phyloP scores from a whole-genome alignment of 2,329 filamentous ascomycete genomes.

The Exophiala xenobiotica region DNA sequence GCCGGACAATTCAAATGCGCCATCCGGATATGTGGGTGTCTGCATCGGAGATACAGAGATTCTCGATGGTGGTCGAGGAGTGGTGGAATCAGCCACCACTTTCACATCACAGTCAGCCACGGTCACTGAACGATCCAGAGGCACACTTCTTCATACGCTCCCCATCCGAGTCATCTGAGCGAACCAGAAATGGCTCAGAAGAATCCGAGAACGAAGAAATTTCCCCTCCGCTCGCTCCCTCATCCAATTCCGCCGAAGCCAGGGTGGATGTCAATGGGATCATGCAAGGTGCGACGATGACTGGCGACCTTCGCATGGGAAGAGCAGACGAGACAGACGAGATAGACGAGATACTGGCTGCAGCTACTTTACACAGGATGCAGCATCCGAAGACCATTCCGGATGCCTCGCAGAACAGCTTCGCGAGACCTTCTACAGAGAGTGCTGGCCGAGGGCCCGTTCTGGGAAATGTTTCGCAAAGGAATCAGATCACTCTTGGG shows the following conservation, averaged over 20 bases:
- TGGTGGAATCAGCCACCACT: too few species aligned
- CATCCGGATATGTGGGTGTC: not conserved
- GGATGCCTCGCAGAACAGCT: not conserved
- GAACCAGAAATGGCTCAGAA: not conserved
- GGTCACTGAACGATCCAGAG: not conserved
- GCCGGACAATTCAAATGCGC: not conserved
- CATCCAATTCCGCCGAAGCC: not conserved
- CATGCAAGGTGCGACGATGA: not conserved
- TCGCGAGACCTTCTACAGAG: not conserved
- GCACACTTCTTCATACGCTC: not conserved
- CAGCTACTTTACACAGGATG: not conserved
- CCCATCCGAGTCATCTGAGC: not conserved
- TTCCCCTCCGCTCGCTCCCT: not conserved
- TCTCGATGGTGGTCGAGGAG: not conserved
- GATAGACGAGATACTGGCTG: not conserved
- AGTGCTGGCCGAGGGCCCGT: not conserved
- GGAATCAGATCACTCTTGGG: not conserved
- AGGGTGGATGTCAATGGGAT: not conserved
- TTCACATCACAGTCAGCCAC: not conserved
- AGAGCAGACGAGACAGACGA: not conserved
- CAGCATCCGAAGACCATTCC: not conserved
- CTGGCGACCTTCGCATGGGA: not conserved
- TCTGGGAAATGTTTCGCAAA: not conserved
- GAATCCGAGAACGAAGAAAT: not conserved
- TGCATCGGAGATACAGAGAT: not conserved